Evolutionary conservation across 139 green algal genomes (phyloP).

Genomic region (Edaphochlamys debaryana): DNA sequence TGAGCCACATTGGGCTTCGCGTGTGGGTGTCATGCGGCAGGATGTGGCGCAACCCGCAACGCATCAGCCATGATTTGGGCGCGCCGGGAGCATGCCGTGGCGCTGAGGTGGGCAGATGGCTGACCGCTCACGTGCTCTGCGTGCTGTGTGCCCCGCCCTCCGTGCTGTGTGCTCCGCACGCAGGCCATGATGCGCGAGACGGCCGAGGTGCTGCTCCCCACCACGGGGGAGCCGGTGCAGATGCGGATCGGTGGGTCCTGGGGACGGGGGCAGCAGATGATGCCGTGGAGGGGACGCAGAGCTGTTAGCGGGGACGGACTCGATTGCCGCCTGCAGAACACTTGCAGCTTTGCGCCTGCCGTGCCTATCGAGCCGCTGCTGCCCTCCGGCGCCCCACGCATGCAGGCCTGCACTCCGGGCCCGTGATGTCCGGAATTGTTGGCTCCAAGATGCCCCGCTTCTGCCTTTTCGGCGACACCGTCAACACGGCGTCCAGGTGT

Average conservation of each 20-base stretch:
- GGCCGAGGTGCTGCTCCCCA: slow-evolving; percentile 34
- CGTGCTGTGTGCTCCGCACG: background rate
- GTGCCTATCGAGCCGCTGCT: background rate
- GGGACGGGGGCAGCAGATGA: background rate
- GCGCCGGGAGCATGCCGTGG: no score
- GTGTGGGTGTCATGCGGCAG: background rate
- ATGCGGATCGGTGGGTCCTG: slow-evolving; percentile 31
- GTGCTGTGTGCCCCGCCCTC: background rate
- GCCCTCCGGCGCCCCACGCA: background rate
- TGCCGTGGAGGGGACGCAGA: background rate
- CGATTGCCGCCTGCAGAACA: no score
- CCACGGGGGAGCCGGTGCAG: slow-evolving; percentile 28
- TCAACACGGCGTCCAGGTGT: background rate
- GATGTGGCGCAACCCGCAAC: background rate
- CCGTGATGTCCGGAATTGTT: slow-evolving; percentile 40
- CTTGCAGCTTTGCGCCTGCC: no score
- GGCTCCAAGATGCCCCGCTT: slow-evolving; percentile 38
- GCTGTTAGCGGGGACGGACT: background rate
- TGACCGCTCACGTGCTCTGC: background rate
- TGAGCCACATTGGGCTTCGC: background rate
- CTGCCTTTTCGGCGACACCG: slow-evolving; percentile 43
- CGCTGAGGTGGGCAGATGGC: no score
- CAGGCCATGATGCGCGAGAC: slow-evolving; percentile 43
- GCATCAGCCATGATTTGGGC: no score
- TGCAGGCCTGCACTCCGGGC: slow-evolving; percentile 8